phyloP scores from a whole-genome alignment of 2,329 filamentous ascomycete genomes.

The Rhinocladiella similis region DNA sequence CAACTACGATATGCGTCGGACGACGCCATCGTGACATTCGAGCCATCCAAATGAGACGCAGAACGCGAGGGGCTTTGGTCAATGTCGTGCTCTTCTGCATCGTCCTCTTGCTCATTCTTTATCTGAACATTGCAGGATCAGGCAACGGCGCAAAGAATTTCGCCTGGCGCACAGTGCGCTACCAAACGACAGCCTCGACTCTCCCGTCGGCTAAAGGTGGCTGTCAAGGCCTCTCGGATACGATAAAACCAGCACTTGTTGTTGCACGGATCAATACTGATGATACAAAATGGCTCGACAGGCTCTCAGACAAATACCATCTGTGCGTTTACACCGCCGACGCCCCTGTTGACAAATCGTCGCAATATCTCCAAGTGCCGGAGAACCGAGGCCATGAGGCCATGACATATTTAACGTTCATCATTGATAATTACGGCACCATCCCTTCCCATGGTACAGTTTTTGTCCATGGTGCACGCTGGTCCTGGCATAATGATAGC shows the following conservation, averaged over 20 bases:
- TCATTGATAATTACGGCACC: conserved; percentile 48
- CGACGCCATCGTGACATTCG: background rate
- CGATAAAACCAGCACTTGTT: conserved; percentile 46
- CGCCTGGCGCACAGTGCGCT: conserved; percentile 47
- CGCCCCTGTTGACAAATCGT: conserved; percentile 29
- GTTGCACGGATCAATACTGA: conserved; percentile 45
- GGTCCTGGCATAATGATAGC: conserved; percentile 48
- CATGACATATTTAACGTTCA: conserved; percentile 50
- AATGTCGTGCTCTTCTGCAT: conserved; percentile 39
- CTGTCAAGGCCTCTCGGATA: conserved; percentile 43
- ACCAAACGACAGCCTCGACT: conserved; percentile 39
- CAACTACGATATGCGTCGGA: no score
- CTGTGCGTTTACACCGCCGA: conserved; percentile 49
- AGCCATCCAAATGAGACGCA: conserved; percentile 38
- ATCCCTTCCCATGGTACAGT: conserved; percentile 42
- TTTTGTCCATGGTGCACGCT: conserved; percentile 47
- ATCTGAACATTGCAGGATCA: conserved; percentile 35
- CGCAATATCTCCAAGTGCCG: conserved; percentile 43
- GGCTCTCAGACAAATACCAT: conserved; percentile 43
- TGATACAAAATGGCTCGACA: conserved; percentile 44
- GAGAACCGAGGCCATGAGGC: conserved; percentile 49
- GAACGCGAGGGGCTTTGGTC: conserved; percentile 36
- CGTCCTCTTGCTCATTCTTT: conserved; percentile 40
- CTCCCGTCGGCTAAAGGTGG: conserved; percentile 40
- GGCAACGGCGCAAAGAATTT: conserved; percentile 34